Evolutionary conservation across 306 rosid species (phyloP), one percentile per base, ranked within the genome.

Genomic region (Arachis hypogaea): DNA sequence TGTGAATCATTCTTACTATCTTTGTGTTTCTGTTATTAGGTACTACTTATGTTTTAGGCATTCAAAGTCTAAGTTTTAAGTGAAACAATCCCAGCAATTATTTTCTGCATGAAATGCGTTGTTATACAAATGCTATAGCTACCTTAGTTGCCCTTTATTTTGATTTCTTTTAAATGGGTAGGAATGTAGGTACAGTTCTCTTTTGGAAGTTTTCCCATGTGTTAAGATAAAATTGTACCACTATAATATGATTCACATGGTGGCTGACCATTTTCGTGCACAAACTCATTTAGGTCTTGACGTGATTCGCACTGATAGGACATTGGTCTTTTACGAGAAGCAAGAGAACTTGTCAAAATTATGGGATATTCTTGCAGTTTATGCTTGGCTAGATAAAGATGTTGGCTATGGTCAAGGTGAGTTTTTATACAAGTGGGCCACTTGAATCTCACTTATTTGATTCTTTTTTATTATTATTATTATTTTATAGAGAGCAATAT

Each of bases 391-490:
- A 43, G 99, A 95, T 85, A 83, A 79, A 73, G 99, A 95, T 36
- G 93, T 95, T 3, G 99, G 99, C 64, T 95, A 90, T 61, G 86
- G 97, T 85, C 99, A 95, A 95, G 99, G 99, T 95, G 59, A 49
- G 89, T 76, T 44, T 49, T 78, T 66, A 51, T 71, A 58, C 9
- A 7, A 58, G 40, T 62, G 8, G 54, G 67, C 73, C 47, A 60
- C 42, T 71, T 57, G 63, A 44, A 30, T 40, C 38, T 12, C 72
- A 43, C 66, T 71, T 69, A 64, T 49, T 78, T 49, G 22, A 22
- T 58, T 66, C 46, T 82, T 59, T 33, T 1, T 33, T 33, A 2
- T 33, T 33, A 2, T 33, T 2, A 33, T 33, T 33, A 22, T 22
- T 22, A 22, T 41, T 18, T 44, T 44, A 41, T 56, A 76, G 63